Percentiles rank a stretch among this genome's conserved stretches.
Evolutionary conservation across 768 basidiomycete genomes (phyloP).

Genomic region (Termitomyces heimii): DNA sequence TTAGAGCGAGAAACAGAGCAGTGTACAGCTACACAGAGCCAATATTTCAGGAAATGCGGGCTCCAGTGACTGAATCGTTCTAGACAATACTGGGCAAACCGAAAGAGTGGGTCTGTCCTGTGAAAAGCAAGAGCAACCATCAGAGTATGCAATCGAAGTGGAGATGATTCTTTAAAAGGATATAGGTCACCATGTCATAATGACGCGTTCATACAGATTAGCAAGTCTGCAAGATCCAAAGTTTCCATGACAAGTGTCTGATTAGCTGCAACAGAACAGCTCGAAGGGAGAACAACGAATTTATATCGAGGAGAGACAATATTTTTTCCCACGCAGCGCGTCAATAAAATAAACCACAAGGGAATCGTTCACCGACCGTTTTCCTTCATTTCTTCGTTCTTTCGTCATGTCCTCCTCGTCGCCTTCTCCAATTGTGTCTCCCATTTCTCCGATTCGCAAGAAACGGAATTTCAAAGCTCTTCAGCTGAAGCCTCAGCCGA

Average conservation of each 20-base stretch:
- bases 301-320: neutral
- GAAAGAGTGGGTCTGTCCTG: neutral
- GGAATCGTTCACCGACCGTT: constrained; percentile 4
- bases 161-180: neutral
- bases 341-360: constrained; percentile 9
- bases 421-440: constrained; percentile 8
- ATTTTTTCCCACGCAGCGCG: constrained; percentile 14
- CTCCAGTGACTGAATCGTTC: neutral
- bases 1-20: neutral
- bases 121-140: neutral
- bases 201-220: neutral
- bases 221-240: neutral
- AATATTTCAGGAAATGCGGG: neutral
- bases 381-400: neutral
- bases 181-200: neutral
- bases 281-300: neutral
- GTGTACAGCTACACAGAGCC: neutral
- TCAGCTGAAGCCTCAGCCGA: constrained; percentile 56
- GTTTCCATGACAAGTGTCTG: constrained; percentile 7
- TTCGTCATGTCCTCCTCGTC: constrained; percentile 7
- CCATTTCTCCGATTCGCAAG: constrained; percentile 60
- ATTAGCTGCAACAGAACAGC: too few species aligned
- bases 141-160: neutral
- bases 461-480: constrained; percentile 90
- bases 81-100: neutral